phyloP scores from a whole-genome alignment of 768 basidiomycete species.

The Suillus luteus region DNA sequence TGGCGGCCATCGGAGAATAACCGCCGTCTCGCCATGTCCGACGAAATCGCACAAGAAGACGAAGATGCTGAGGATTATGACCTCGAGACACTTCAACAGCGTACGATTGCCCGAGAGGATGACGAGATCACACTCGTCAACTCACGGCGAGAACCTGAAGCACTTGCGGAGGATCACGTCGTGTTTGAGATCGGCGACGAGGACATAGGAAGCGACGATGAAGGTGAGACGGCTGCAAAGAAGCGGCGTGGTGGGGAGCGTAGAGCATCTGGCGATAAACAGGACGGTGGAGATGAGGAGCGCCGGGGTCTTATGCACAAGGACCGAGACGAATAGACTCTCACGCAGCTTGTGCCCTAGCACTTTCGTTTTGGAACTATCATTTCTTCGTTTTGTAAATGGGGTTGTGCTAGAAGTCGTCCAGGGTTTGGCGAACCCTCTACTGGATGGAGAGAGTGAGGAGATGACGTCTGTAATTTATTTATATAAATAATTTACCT shows the following conservation, averaged over 20 bases:
- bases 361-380: constrained; percentile 4
- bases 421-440: not conserved
- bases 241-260: constrained; percentile 43
- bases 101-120: constrained; percentile 53
- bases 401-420: not conserved
- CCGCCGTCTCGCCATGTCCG: constrained; percentile 91
- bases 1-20: constrained; percentile 95
- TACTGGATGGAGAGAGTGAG: not conserved
- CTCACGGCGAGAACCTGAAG: constrained; percentile 48
- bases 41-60: constrained; percentile 94
- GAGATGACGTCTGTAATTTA: not conserved
- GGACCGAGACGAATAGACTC: constrained; percentile 37
- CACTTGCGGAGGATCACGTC: constrained; percentile 64
- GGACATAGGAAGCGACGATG: constrained; percentile 65
- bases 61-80: constrained; percentile 94
- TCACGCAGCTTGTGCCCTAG: constrained; percentile 4
- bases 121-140: constrained; percentile 76
- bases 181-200: constrained; percentile 94
- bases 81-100: constrained; percentile 69
- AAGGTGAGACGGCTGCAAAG: constrained; percentile 52
- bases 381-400: not conserved
- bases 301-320: constrained; percentile 63
- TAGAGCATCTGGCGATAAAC: constrained; percentile 51
- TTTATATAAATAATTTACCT: constrained; percentile 2
- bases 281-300: constrained; percentile 53